These are phyloP conservation scores for Inonotus obliquus DNA, from an alignment of 1,284 basidiomycete species.

Conservation along the genomic window DNA sequence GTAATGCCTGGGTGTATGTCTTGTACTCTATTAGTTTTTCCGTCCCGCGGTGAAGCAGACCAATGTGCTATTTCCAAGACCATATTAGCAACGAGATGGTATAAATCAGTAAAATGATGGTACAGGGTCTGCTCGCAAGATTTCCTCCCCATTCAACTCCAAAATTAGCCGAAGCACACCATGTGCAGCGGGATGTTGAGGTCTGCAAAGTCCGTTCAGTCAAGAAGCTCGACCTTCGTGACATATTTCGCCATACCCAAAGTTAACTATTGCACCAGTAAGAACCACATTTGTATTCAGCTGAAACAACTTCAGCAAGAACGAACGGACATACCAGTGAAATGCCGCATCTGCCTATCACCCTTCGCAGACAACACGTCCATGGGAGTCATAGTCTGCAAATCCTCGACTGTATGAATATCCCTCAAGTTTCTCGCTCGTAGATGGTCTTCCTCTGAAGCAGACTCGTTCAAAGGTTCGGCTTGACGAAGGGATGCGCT, in stretches of 20 bases:
- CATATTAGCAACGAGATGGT: background rate
- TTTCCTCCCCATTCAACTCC: slow-evolving; percentile 96
- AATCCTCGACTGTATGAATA: slow-evolving; percentile 72
- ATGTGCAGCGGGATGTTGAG: slow-evolving; percentile 98
- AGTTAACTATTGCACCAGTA: slow-evolving; percentile 62
- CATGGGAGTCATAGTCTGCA: slow-evolving; percentile 72
- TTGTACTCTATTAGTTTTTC: slow-evolving; percentile 99
- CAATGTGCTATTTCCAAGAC: slow-evolving; percentile 71
- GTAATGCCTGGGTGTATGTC: slow-evolving; percentile 96
- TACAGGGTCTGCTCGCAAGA: slow-evolving; percentile 86
- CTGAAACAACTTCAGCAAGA: slow-evolving; percentile 2
- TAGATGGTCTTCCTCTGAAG: slow-evolving; percentile 8
- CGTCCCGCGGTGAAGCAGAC: slow-evolving; percentile 94
- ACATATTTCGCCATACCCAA: slow-evolving; percentile 53
- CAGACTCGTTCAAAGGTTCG: slow-evolving; percentile 6
- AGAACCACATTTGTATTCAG: background rate
- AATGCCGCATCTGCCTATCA: slow-evolving; percentile 86
- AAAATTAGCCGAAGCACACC: slow-evolving; percentile 97
- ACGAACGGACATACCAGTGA: slow-evolving; percentile 58
- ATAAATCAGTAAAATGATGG: slow-evolving; percentile 27
- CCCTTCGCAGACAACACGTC: slow-evolving; percentile 78
- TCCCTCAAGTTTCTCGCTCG: slow-evolving; percentile 44
- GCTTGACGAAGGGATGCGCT: slow-evolving; percentile 17
- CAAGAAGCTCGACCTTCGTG: background rate
- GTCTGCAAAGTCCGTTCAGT: slow-evolving; percentile 40